Conservation (phyloP, 179 eudicot genomes). For the Nepenthes alata region DNA sequence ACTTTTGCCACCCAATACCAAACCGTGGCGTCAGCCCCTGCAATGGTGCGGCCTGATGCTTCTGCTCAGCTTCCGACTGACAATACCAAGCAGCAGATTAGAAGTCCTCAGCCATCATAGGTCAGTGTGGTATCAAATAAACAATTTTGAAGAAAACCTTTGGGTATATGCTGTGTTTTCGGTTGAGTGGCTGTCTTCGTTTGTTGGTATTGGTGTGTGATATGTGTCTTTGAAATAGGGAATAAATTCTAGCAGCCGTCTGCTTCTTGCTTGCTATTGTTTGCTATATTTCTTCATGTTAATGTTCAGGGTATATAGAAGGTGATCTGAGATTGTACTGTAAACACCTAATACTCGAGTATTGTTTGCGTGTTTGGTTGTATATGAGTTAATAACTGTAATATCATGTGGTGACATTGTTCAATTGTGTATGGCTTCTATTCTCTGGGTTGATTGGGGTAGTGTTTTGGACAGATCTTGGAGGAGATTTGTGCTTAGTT, state of each 20-base stretch:
- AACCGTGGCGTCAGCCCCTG: constrained; percentile 30
- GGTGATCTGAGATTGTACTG: constrained; percentile 24
- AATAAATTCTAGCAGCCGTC: constrained; percentile 15
- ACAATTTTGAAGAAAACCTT: constrained; percentile 57
- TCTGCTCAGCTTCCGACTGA: too few species aligned
- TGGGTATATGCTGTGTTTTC: constrained; percentile 22
- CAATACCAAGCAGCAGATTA: too few species aligned
- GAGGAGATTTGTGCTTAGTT: too few species aligned
- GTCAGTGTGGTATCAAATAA: constrained; percentile 18
- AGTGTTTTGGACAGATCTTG: too few species aligned
- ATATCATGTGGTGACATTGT: neutral
- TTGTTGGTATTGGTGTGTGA: constrained; percentile 49
- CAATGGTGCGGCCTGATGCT: constrained; percentile 15
- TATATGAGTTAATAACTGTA: constrained; percentile 18
- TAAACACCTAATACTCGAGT: constrained; percentile 20
- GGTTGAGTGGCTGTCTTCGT: constrained; percentile 10
- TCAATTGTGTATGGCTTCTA: too few species aligned
- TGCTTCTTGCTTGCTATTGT: too few species aligned
- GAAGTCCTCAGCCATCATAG: constrained; percentile 6
- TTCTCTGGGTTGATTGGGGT: too few species aligned
- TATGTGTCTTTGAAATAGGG: constrained; percentile 37
- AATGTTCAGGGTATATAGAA: constrained; percentile 19
- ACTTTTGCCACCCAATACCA: constrained; percentile 61
- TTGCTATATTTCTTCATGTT: constrained; percentile 5
- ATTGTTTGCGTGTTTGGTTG: constrained; percentile 15